Conservation (phyloP, 768 basidiomycete genomes). For the Solioccasus polychromus region DNA sequence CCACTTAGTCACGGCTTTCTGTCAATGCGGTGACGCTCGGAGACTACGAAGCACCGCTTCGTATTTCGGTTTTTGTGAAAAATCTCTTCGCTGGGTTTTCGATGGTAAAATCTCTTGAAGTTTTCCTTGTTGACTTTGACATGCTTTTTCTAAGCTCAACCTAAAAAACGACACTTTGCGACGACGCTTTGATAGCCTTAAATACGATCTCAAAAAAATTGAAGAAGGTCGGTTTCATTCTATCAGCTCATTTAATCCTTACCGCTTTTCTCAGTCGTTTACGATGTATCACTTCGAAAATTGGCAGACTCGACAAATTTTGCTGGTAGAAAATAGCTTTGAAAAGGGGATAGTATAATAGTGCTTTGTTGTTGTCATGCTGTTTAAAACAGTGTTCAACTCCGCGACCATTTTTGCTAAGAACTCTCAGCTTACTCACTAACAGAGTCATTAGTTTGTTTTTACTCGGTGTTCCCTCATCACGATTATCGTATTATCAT, state of each 20-base stretch:
- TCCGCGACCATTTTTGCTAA: conserved; percentile 19
- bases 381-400: conserved; percentile 10
- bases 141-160: conserved; percentile 52
- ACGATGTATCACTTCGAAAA: conserved; percentile 78
- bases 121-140: conserved; percentile 3
- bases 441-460: background rate
- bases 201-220: conserved; percentile 86
- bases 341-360: background rate
- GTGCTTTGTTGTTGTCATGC: conserved; percentile 3
- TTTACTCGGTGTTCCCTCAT: conserved; percentile 1
- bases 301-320: conserved; percentile 38
- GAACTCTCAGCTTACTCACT: conserved; percentile 4
- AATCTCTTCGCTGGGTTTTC: conserved; percentile 82
- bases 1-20: conserved; percentile 65
- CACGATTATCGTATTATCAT: conserved; percentile 8
- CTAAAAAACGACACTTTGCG: conserved; percentile 77
- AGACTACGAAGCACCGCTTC: conserved; percentile 74
- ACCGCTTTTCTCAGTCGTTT: conserved; percentile 59
- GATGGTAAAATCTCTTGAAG: conserved; percentile 46
- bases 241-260: conserved; percentile 1
- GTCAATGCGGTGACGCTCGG: conserved; percentile 82
- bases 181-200: conserved; percentile 75
- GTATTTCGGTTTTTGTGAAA: conserved; percentile 76
- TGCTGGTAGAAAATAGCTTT: background rate
- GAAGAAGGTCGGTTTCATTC: conserved; percentile 64